phyloP scores from a whole-genome alignment of 1,284 basidiomycete species.

The Cerioporus squamosus region DNA sequence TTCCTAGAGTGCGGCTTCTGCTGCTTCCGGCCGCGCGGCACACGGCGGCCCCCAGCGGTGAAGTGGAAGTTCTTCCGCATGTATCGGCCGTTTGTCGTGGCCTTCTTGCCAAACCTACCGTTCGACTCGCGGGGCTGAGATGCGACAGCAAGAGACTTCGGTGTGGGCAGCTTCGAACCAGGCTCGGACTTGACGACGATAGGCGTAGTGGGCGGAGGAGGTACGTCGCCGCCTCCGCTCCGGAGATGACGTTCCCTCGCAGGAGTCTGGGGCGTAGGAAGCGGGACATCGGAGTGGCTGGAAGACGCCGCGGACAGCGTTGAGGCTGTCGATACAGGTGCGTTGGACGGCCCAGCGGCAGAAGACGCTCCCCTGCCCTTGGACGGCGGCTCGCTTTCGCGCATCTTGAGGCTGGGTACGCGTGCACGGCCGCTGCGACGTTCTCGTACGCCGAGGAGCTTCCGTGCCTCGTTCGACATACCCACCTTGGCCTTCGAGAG shows the following conservation, averaged over 20 bases:
- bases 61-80: slow-evolving; percentile 41
- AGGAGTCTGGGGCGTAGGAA: slow-evolving; percentile 9
- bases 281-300: slow-evolving; percentile 6
- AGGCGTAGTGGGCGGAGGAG: neutral
- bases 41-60: slow-evolving; percentile 22
- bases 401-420: slow-evolving; percentile 38
- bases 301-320: slow-evolving; percentile 18
- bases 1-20: slow-evolving; percentile 45
- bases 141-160: slow-evolving; percentile 52
- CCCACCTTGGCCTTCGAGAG: slow-evolving; percentile 38
- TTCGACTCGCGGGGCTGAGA: slow-evolving; percentile 53
- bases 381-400: slow-evolving; percentile 35
- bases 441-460: slow-evolving; percentile 34
- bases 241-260: slow-evolving; percentile 4
- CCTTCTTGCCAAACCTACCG: slow-evolving; percentile 56
- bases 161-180: slow-evolving; percentile 34
- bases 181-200: slow-evolving; percentile 25
- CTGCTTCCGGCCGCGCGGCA: slow-evolving; percentile 42
- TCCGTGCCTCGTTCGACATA: slow-evolving; percentile 42
- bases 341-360: slow-evolving; percentile 8
- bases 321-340: slow-evolving; percentile 27
- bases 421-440: slow-evolving; percentile 39
- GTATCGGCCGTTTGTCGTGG: slow-evolving; percentile 53
- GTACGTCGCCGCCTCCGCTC: neutral
- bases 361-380: slow-evolving; percentile 23